A percentile compares a stretch with the other conserved stretches of the same genome.
Conservation (phyloP, 305 asterid genomes). For the Withania somnifera region DNA sequence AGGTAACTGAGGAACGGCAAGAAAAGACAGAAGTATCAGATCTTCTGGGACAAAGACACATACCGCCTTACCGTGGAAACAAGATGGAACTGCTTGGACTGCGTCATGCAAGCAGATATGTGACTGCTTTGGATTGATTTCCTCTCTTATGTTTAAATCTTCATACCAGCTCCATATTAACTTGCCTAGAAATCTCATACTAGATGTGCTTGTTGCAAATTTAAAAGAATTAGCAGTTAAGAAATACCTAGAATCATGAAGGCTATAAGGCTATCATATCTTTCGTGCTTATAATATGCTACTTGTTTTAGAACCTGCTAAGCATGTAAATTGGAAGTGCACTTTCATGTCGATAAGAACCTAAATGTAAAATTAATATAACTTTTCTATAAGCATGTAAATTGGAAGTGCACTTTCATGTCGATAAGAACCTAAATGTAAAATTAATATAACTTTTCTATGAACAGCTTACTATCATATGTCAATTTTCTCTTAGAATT, state of each 20-base stretch:
- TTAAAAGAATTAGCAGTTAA: neutral
- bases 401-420: neutral
- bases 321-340: neutral
- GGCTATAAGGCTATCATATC: neutral
- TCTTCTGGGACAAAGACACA: neutral
- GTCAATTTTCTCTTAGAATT: slow-evolving; percentile 21
- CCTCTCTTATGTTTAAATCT: neutral
- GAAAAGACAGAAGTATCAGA: neutral
- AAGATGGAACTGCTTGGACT: neutral
- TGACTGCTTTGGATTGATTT: neutral
- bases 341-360: neutral
- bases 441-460: neutral
- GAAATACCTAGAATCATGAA: no score
- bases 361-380: neutral
- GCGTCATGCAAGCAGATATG: neutral
- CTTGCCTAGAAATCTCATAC: neutral
- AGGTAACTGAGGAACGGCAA: neutral
- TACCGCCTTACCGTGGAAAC: neutral
- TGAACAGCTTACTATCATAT: slow-evolving; percentile 25
- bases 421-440: neutral
- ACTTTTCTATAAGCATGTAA: neutral
- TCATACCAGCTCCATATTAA: neutral
- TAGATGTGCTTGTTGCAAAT: neutral
- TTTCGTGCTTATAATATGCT: neutral
- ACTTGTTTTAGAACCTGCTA: neutral